Percentiles rank a stretch among this genome's conserved stretches.
Evolutionary conservation across 345 rosid genomes (phyloP).

Genomic region (Laguncularia racemosa): DNA sequence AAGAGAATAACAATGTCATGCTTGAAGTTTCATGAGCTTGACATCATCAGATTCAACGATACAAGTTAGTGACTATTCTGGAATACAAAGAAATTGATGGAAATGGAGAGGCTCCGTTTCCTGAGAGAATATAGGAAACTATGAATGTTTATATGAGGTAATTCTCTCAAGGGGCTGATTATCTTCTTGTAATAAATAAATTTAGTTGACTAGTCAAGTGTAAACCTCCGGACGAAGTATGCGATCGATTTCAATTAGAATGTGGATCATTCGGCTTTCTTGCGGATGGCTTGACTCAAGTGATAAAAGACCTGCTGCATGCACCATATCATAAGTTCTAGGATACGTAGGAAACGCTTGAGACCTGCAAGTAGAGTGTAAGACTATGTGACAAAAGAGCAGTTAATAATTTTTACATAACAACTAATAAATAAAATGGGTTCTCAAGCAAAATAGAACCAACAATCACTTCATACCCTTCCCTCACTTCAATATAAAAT

Average conservation of each 20-base stretch:
- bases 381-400: too few relatives aligned
- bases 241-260: slow-evolving; percentile 80
- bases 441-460: background rate
- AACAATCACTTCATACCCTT: background rate
- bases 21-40: too few relatives aligned
- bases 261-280: slow-evolving; percentile 44
- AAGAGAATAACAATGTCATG: too few relatives aligned
- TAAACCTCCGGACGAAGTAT: slow-evolving; percentile 91
- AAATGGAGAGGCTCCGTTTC: too few relatives aligned
- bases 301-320: slow-evolving; percentile 71
- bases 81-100: too few relatives aligned
- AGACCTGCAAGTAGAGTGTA: slow-evolving; percentile 46
- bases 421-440: background rate
- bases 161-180: too few relatives aligned
- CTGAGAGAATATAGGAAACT: background rate
- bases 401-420: too few relatives aligned
- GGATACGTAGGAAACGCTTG: slow-evolving; percentile 94
- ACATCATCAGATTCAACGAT: too few relatives aligned
- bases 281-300: slow-evolving; percentile 42
- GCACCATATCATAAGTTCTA: slow-evolving; percentile 91
- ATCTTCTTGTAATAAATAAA: too few relatives aligned
- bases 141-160: background rate
- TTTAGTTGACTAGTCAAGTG: too few relatives aligned
- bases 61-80: too few relatives aligned
- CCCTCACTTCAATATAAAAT: too few relatives aligned